phyloP scores from a whole-genome alignment of 768 basidiomycete species.

The Dacryopinax primogenitus region DNA sequence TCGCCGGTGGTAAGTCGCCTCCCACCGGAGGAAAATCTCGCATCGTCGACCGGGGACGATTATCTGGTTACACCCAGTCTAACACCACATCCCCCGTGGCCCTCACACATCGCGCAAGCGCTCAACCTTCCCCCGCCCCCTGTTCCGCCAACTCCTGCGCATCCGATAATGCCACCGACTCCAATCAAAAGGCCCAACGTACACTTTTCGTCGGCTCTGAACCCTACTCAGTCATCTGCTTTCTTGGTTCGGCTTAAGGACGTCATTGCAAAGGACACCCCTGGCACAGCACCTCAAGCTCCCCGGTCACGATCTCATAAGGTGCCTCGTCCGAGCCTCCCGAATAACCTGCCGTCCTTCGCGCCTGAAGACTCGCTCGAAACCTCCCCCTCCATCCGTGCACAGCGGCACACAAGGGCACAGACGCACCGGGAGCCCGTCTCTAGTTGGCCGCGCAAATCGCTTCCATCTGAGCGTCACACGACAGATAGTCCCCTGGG shows the following conservation, averaged over 20 bases:
- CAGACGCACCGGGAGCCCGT: constrained; percentile 4
- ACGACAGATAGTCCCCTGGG: neutral
- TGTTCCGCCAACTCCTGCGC: neutral
- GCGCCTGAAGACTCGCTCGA: neutral
- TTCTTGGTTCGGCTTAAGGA: constrained; percentile 6
- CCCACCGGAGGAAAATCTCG: neutral
- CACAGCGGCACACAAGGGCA: neutral
- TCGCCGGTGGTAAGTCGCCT: neutral
- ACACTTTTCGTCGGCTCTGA: neutral
- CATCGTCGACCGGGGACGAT: neutral
- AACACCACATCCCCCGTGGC: neutral
- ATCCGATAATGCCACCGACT: constrained; percentile 5
- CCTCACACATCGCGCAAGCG: neutral
- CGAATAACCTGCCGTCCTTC: neutral
- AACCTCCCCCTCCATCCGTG: neutral
- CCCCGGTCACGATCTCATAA: neutral
- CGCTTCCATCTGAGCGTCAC: neutral
- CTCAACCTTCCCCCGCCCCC: neutral
- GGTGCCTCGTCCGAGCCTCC: neutral
- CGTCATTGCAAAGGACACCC: neutral
- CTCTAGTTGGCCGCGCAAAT: neutral
- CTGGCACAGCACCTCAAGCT: neutral
- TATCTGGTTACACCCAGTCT: neutral
- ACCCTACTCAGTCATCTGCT: neutral
- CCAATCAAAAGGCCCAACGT: constrained; percentile 2